phyloP scores from a whole-genome alignment of 352 stramenopile species.

The Achlya hypogyna region DNA sequence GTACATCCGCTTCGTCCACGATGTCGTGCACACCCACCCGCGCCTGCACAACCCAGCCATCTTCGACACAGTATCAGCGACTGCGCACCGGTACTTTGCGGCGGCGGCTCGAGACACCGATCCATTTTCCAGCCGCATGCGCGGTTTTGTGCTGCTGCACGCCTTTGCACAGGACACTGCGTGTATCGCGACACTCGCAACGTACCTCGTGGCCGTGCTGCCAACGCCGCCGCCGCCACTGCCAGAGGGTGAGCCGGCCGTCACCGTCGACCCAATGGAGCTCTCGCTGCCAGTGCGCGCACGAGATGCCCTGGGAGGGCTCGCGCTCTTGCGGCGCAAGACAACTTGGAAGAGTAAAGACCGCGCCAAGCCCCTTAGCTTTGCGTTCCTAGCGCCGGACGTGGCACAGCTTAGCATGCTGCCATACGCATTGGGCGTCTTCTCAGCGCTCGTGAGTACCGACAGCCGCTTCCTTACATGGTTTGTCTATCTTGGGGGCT shows the following conservation, averaged over 20 bases:
- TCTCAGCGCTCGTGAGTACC: neutral
- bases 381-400: neutral
- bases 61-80: neutral
- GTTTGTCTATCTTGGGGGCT: conserved; percentile 4
- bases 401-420: neutral
- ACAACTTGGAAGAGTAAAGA: conserved; percentile 3
- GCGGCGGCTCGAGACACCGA: neutral
- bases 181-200: neutral
- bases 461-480: neutral
- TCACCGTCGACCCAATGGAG: neutral
- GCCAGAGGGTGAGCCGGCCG: neutral
- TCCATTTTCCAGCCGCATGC: conserved; percentile 6
- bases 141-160: conserved; percentile 17
- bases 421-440: conserved; percentile 4
- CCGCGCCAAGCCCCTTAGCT: neutral
- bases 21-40: conserved; percentile 4
- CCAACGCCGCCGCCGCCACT: no score
- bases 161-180: neutral
- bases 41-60: neutral
- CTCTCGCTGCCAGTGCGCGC: neutral
- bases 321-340: neutral
- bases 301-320: neutral
- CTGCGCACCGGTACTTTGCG: conserved; percentile 8
- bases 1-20: conserved; percentile 17
- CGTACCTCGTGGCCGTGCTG: neutral